Conservation (phyloP, 2,329 filamentous ascomycete genomes). For the Claviceps sp. region DNA sequence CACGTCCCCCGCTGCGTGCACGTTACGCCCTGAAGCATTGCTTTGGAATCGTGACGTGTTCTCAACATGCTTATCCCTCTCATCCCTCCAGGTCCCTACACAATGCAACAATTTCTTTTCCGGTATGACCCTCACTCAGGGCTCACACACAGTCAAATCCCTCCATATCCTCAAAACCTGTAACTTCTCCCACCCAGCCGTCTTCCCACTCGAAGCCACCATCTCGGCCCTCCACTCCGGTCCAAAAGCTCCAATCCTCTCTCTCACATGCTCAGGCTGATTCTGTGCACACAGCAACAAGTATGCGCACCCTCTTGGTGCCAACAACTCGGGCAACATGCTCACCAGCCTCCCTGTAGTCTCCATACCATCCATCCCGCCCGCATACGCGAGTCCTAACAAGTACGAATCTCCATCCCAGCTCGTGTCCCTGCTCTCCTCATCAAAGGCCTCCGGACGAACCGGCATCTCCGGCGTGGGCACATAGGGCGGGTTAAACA, state of each 20-base stretch:
- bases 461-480: conserved; percentile 65
- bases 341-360: conserved; percentile 69
- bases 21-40: background rate
- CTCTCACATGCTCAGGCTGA: conserved; percentile 61
- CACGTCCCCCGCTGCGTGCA: background rate
- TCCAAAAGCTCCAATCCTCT: conserved; percentile 39
- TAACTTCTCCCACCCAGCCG: conserved; percentile 89
- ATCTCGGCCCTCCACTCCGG: conserved; percentile 58
- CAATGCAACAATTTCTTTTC: background rate
- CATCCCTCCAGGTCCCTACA: background rate
- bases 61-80: background rate
- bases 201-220: conserved; percentile 71
- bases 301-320: conserved; percentile 65
- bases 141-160: conserved; percentile 13
- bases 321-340: conserved; percentile 51
- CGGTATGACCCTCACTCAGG: no score
- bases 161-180: conserved; percentile 80
- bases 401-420: conserved; percentile 78
- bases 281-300: conserved; percentile 86
- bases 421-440: conserved; percentile 17
- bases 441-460: conserved; percentile 21
- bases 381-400: conserved; percentile 76
- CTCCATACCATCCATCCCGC: conserved; percentile 86
- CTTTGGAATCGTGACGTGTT: background rate
- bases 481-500: conserved; percentile 97